phyloP scores from a whole-genome alignment of 2,329 filamentous ascomycete genomes.

The Monosporascus sp. region DNA sequence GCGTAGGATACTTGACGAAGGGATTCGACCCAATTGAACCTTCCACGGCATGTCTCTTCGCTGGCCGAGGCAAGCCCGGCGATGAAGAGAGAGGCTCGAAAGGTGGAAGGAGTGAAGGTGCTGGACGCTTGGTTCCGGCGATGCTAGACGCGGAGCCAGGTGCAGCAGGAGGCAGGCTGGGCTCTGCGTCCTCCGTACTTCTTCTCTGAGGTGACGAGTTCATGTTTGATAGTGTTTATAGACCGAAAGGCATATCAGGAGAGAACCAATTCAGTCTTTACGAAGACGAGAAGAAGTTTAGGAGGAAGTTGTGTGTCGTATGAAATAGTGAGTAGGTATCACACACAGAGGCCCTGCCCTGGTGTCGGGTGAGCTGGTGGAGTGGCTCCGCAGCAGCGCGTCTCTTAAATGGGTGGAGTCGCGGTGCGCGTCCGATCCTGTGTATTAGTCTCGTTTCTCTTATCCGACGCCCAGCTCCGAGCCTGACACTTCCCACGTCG shows the following conservation, averaged over 20 bases:
- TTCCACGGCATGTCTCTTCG: slow-evolving; percentile 58
- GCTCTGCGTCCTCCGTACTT: slow-evolving; percentile 23
- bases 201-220: slow-evolving; percentile 21
- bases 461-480: background rate
- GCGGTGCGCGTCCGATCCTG: background rate
- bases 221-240: slow-evolving; percentile 14
- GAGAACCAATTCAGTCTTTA: slow-evolving; percentile 1
- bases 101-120: slow-evolving; percentile 66
- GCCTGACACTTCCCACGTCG: background rate
- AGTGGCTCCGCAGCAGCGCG: background rate
- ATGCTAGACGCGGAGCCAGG: slow-evolving; percentile 17
- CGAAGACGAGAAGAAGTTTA: slow-evolving; percentile 4
- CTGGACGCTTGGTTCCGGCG: slow-evolving; percentile 54
- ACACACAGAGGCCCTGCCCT: background rate
- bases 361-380: background rate
- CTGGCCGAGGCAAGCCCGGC: slow-evolving; percentile 61
- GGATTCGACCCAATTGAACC: slow-evolving; percentile 35
- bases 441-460: background rate
- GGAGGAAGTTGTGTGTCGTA: slow-evolving; percentile 12
- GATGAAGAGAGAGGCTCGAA: slow-evolving; percentile 80
- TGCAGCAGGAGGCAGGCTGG: slow-evolving; percentile 26
- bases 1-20: slow-evolving; percentile 78
- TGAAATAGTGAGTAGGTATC: slow-evolving; percentile 10
- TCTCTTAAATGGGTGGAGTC: background rate
- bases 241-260: slow-evolving; percentile 17